phyloP scores from a whole-genome alignment of 2,329 filamentous ascomycete genomes.

The Fusarium albidum region DNA sequence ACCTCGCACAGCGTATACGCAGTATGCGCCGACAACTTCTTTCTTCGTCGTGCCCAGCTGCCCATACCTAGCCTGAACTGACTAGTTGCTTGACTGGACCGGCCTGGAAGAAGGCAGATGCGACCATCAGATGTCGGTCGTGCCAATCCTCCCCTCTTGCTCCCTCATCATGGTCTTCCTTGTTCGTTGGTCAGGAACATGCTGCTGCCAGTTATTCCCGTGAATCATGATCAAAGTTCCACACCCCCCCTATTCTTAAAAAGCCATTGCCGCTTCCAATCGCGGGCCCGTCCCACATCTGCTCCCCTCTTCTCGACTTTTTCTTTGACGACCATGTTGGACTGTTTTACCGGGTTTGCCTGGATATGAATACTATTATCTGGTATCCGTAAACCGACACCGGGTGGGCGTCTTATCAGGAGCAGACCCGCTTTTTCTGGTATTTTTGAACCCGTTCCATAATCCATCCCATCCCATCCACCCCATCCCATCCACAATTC shows the following conservation, averaged over 20 bases:
- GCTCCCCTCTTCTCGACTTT: conserved; percentile 11
- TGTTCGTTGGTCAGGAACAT: conserved; percentile 7
- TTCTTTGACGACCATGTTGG: conserved; percentile 9
- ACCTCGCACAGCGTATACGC: too few relatives aligned
- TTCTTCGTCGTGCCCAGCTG: background rate
- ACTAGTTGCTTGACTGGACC: conserved; percentile 7
- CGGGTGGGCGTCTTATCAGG: conserved; percentile 39
- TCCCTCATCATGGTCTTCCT: conserved; percentile 11
- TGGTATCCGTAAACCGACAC: conserved; percentile 32
- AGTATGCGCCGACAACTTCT: conserved; percentile 4
- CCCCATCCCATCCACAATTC: conserved; percentile 7
- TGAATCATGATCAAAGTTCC: conserved; percentile 18
- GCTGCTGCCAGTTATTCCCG: background rate
- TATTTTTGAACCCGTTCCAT: conserved; percentile 29
- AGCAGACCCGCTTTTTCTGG: conserved; percentile 38
- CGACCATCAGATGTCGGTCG: conserved; percentile 35
- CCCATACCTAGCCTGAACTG: conserved; percentile 20
- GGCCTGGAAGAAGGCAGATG: conserved; percentile 32
- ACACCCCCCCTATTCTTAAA: conserved; percentile 19
- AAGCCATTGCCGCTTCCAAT: conserved; percentile 32
- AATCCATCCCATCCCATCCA: conserved; percentile 17
- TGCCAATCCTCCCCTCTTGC: conserved; percentile 17
- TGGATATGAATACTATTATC: conserved; percentile 23
- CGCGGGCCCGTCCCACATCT: conserved; percentile 16
- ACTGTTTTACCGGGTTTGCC: conserved; percentile 17